Evolutionary conservation across 768 basidiomycete species (phyloP).

Genomic region (Lactarius quietus): DNA sequence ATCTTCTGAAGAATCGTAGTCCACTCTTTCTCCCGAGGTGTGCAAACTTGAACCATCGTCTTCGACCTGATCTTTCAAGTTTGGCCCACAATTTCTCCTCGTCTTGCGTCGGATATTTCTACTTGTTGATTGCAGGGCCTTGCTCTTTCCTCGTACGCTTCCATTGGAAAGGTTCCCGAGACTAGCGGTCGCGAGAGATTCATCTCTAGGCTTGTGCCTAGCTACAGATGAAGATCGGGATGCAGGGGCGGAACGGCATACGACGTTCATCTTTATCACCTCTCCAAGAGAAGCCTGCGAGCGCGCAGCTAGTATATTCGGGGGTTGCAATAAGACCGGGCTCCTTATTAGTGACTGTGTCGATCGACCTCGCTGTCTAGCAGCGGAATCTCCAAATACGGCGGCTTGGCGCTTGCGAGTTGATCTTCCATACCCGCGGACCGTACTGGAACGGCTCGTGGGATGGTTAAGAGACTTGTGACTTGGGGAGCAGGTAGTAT

Average conservation of each 20-base stretch:
- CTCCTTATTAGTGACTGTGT: constrained; percentile 4
- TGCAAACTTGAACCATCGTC: constrained; percentile 50
- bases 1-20: constrained; percentile 34
- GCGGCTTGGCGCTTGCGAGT: constrained; percentile 28
- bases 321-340: constrained; percentile 20
- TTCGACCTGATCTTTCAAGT: constrained; percentile 44
- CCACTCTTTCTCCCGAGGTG: constrained; percentile 27
- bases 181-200: constrained; percentile 11
- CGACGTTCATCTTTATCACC: constrained; percentile 53
- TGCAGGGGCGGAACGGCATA: constrained; percentile 67
- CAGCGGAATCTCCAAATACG: constrained; percentile 28
- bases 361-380: constrained; percentile 13
- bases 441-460: constrained; percentile 18
- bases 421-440: constrained; percentile 28
- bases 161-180: constrained; percentile 22
- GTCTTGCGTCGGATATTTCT: constrained; percentile 24
- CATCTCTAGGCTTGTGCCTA: constrained; percentile 9
- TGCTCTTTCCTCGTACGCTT: constrained; percentile 30
- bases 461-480: constrained; percentile 2
- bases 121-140: constrained; percentile 23
- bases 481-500: background rate
- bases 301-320: constrained; percentile 8
- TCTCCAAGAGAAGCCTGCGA: constrained; percentile 36
- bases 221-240: constrained; percentile 54
- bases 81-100: constrained; percentile 32